phyloP scores from a whole-genome alignment of 1,139 yeast genomes.

The Geotrichum restrictum region DNA sequence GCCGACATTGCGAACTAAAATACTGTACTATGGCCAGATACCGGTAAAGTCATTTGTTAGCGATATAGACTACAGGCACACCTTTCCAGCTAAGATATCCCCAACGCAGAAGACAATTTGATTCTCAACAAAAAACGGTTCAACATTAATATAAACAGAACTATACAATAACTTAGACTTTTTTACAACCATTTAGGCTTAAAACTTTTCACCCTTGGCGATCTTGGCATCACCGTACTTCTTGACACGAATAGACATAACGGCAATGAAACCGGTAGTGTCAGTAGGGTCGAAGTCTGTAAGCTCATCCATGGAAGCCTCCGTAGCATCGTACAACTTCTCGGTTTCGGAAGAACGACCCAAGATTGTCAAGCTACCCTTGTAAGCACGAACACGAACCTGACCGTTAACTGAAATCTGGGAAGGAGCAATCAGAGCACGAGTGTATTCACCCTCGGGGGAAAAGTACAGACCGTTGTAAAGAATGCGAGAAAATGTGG shows the following conservation, averaged over 20 bases:
- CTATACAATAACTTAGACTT: conserved; percentile 6
- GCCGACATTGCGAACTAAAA: too few relatives aligned
- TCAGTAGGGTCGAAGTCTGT: conserved; percentile 97
- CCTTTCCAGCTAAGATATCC: too few relatives aligned
- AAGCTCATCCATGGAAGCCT: conserved; percentile 97
- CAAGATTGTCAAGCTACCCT: conserved; percentile 76
- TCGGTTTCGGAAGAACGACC: conserved; percentile 96
- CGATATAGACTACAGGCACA: too few relatives aligned
- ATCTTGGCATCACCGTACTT: conserved; percentile 95
- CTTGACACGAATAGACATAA: conserved; percentile 95
- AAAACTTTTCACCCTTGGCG: conserved; percentile 61
- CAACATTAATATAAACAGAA: conserved; percentile 1
- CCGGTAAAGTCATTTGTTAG: too few relatives aligned
- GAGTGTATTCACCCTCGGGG: conserved; percentile 95
- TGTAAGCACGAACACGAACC: conserved; percentile 89
- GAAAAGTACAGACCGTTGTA: conserved; percentile 98
- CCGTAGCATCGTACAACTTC: conserved; percentile 94
- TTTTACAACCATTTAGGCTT: conserved; percentile 24
- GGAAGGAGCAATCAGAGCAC: conserved; percentile 90
- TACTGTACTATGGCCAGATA: too few relatives aligned
- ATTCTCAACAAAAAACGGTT: not conserved
- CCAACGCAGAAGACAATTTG: too few relatives aligned
- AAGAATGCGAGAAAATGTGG: conserved; percentile 81
- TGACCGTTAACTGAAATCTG: conserved; percentile 94
- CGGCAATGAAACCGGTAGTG: conserved; percentile 95